These are phyloP conservation scores for Citrus cavaleriei DNA, from an alignment of 345 rosid genomes.

Conservation along the genomic window DNA sequence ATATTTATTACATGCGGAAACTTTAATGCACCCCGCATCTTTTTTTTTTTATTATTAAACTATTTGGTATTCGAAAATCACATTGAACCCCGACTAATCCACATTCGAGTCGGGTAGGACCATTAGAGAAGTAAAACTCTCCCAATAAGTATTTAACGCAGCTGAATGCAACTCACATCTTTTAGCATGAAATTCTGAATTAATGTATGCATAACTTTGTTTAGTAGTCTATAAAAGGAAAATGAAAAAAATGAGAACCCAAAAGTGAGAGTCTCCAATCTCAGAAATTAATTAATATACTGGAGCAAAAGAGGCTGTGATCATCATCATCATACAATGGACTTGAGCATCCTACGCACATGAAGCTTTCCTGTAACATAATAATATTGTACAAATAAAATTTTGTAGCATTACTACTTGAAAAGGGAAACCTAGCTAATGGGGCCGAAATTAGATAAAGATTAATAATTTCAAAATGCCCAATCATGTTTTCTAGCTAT, in stretches of 20 bases:
- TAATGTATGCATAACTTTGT: not conserved
- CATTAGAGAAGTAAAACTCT: rapidly evolving
- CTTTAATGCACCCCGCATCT: not conserved
- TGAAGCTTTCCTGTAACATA: not conserved
- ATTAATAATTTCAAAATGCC: not conserved
- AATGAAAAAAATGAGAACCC: not conserved
- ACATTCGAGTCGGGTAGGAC: rapidly evolving
- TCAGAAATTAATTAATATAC: not conserved
- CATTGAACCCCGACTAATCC: rapidly evolving
- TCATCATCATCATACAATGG: constrained; percentile 9
- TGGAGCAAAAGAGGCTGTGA: not conserved
- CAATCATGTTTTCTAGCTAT: not conserved
- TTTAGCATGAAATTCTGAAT: no score
- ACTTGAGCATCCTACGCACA: constrained; percentile 2
- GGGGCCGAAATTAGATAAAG: not conserved
- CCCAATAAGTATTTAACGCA: rapidly evolving
- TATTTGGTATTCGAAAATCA: rapidly evolving
- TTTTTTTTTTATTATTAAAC: no score
- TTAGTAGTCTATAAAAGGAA: not conserved
- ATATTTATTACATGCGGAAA: not conserved
- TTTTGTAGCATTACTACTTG: not conserved
- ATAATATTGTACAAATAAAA: not conserved
- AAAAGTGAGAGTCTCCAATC: not conserved
- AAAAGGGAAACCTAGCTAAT: not conserved
- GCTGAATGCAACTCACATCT: not conserved